These are phyloP conservation scores for Phaeosphaeria sp. DNA, from an alignment of 2,329 filamentous ascomycete genomes.

Conservation along the genomic window DNA sequence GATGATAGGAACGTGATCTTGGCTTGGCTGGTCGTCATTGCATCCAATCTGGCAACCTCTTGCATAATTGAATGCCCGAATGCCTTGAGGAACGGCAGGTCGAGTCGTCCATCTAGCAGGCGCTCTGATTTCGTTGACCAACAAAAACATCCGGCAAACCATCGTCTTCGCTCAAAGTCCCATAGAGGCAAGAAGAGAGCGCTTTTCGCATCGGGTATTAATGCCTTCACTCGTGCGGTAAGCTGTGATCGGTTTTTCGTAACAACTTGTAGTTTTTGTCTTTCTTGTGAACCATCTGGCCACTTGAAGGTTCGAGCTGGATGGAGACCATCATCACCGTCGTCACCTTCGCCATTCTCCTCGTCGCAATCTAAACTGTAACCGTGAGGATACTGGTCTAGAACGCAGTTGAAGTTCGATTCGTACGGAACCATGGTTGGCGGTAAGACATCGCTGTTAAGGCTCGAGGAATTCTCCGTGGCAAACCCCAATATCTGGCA, in stretches of 20 bases:
- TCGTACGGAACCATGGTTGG: conserved; percentile 8
- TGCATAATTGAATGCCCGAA: conserved; percentile 59
- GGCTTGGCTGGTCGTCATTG: conserved; percentile 26
- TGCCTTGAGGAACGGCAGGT: conserved; percentile 28
- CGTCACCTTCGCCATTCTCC: not conserved
- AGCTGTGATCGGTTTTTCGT: not conserved
- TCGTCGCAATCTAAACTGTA: conserved; percentile 12
- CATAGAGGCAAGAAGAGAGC: conserved; percentile 40
- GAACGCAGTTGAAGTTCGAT: conserved; percentile 8
- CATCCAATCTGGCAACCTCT: conserved; percentile 60
- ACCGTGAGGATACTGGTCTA: conserved; percentile 12
- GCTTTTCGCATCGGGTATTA: conserved; percentile 48
- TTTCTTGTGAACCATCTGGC: not conserved
- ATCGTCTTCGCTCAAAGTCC: conserved; percentile 34
- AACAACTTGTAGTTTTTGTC: not conserved
- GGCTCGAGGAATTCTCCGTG: conserved; percentile 3
- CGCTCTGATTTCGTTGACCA: conserved; percentile 29
- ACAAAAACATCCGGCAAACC: conserved; percentile 33
- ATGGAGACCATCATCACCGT: not conserved
- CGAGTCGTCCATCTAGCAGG: conserved; percentile 20
- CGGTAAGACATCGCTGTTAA: conserved; percentile 5
- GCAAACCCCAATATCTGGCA: conserved; percentile 26
- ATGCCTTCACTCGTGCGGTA: conserved; percentile 50
- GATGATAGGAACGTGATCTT: conserved; percentile 60
- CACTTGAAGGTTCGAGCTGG: too few relatives aligned